A percentile compares a stretch with the other conserved stretches of the same genome.
phyloP scores from a whole-genome alignment of 306 rosid species.

The Acacia crassicarpa region DNA sequence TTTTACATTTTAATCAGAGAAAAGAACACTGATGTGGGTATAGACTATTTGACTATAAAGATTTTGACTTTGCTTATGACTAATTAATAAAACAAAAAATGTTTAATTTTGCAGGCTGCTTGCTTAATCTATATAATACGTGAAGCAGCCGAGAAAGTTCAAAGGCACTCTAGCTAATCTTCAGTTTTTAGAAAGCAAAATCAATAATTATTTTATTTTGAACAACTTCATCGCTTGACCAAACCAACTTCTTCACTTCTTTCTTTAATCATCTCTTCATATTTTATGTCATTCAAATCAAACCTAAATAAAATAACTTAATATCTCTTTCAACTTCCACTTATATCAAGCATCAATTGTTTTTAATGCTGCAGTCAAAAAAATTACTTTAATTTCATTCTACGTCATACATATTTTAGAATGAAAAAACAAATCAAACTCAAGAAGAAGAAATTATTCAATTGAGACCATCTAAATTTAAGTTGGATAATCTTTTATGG shows the following conservation, averaged over 20 bases:
- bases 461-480: neutral
- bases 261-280: neutral
- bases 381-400: neutral
- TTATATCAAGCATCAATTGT: neutral
- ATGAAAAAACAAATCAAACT: neutral
- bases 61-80: neutral
- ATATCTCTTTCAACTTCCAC: neutral
- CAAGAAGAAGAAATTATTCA: neutral
- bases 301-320: neutral
- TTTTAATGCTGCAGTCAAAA: neutral
- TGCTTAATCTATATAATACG: neutral
- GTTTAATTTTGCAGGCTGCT: neutral
- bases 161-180: neutral
- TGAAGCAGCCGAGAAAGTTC: neutral
- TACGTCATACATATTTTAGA: neutral
- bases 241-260: neutral
- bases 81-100: neutral
- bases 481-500: neutral
- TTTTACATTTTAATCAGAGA: neutral
- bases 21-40: neutral
- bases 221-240: neutral
- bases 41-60: neutral
- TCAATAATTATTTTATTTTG: neutral
- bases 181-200: neutral
- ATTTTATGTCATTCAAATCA: neutral